Evolutionary conservation across 495 filamentous ascomycete species (phyloP).

Genomic region (Podospora tetraspora): DNA sequence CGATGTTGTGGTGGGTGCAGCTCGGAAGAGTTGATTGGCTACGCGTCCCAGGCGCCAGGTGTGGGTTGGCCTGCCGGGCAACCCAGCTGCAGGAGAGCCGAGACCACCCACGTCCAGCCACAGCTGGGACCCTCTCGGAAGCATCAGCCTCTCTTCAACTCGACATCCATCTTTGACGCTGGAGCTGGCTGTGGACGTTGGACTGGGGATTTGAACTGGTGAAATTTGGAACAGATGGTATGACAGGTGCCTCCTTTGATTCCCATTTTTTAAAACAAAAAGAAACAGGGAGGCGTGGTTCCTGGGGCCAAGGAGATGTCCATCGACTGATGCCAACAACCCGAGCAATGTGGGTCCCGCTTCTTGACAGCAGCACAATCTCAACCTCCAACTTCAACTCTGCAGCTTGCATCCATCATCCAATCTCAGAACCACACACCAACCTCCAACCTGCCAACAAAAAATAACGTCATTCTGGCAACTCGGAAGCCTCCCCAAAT

Average conservation of each 20-base stretch:
- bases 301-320: not conserved
- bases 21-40: constrained; percentile 23
- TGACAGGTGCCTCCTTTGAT: not conserved
- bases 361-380: not conserved
- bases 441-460: constrained; percentile 5
- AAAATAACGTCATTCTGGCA: constrained; percentile 10
- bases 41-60: constrained; percentile 14
- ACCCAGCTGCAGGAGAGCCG: constrained; percentile 11
- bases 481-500: not conserved
- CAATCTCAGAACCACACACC: not conserved
- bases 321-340: not conserved
- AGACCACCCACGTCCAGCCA: constrained; percentile 15
- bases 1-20: constrained; percentile 34
- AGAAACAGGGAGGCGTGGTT: not conserved
- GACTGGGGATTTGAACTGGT: not conserved
- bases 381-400: not conserved
- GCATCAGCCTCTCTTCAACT: not conserved
- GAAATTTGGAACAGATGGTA: not conserved
- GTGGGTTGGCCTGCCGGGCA: constrained; percentile 26
- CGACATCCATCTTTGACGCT: not conserved
- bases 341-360: not conserved
- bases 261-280: not conserved
- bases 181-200: no score
- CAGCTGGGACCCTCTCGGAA: constrained; percentile 1
- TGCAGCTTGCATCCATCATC: not conserved